These are phyloP conservation scores for Globisporangium cylindrosporum DNA, from an alignment of 352 stramenopile species.

Conservation along the genomic window DNA sequence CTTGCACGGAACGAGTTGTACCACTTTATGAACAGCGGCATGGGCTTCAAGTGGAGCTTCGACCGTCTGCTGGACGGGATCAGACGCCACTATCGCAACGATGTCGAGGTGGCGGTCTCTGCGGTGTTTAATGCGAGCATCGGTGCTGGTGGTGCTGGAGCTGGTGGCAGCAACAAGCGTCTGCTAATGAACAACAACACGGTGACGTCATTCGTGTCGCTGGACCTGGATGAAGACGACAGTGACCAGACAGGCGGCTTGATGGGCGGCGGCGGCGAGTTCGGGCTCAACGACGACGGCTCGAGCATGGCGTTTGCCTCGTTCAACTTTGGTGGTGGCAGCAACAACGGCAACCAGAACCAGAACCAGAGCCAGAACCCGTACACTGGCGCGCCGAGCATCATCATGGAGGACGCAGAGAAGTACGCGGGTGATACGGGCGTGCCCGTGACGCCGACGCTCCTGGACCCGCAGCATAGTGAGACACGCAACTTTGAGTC, in stretches of 20 bases:
- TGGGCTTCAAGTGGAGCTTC: constrained; percentile 67
- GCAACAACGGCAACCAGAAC: neutral
- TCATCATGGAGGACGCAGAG: constrained; percentile 23
- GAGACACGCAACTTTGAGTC: constrained; percentile 42
- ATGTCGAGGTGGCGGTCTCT: neutral
- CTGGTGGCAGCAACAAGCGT: neutral
- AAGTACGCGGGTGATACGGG: constrained; percentile 7
- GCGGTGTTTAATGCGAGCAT: neutral
- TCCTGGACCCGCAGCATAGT: constrained; percentile 13
- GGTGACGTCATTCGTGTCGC: constrained; percentile 23
- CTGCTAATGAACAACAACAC: constrained; percentile 15
- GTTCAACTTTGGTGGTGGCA: constrained; percentile 19
- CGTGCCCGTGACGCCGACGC: constrained; percentile 17
- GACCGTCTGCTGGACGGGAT: constrained; percentile 47
- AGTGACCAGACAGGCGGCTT: constrained; percentile 1
- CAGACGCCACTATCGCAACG: constrained; percentile 28
- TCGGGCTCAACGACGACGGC: constrained; percentile 4
- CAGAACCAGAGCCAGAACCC: constrained; percentile 18
- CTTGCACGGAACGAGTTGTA: constrained; percentile 75
- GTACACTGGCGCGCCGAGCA: constrained; percentile 13
- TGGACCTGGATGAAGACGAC: constrained; percentile 14
- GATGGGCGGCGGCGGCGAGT: neutral
- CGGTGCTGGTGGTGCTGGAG: neutral
- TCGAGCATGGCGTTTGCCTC: constrained; percentile 21
- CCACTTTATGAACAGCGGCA: constrained; percentile 74